phyloP scores from a whole-genome alignment of 192 early-diverging fungal genomes.

The Spinellus fusiger region DNA sequence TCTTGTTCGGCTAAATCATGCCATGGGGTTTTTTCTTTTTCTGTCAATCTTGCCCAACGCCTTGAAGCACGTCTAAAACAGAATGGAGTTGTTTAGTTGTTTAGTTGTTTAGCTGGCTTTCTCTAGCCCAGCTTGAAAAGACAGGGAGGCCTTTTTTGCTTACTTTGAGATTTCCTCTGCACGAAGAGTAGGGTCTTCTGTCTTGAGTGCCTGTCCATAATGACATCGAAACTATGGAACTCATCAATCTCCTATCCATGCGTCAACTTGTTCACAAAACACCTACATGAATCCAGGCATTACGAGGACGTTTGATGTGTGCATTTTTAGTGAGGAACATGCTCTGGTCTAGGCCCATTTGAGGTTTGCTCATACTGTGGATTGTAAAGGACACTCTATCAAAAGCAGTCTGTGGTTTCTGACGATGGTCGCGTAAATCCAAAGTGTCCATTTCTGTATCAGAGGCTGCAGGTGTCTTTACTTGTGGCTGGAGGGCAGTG shows the following conservation, averaged over 20 bases:
- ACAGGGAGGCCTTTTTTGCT: background rate
- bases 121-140: background rate
- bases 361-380: background rate
- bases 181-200: slow-evolving; percentile 31
- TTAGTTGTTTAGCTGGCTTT: background rate
- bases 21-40: slow-evolving; percentile 35
- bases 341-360: slow-evolving; percentile 13
- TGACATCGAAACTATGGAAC: slow-evolving; percentile 28
- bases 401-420: background rate
- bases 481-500: too few species aligned
- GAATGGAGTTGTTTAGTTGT: background rate
- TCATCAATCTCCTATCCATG: background rate
- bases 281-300: slow-evolving; percentile 35
- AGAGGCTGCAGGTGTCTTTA: too few species aligned
- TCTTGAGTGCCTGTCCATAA: slow-evolving; percentile 34
- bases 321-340: slow-evolving; percentile 34
- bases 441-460: too few species aligned
- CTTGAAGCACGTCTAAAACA: slow-evolving; percentile 27
- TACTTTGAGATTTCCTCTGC: slow-evolving; percentile 37
- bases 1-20: slow-evolving; percentile 33
- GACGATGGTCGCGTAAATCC: too few species aligned
- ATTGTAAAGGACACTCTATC: background rate
- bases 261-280: too few species aligned
- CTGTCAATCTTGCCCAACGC: slow-evolving; percentile 28
- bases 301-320: slow-evolving; percentile 34